phyloP scores from a whole-genome alignment of 495 filamentous ascomycete genomes.

The Penicillium desertorum region DNA sequence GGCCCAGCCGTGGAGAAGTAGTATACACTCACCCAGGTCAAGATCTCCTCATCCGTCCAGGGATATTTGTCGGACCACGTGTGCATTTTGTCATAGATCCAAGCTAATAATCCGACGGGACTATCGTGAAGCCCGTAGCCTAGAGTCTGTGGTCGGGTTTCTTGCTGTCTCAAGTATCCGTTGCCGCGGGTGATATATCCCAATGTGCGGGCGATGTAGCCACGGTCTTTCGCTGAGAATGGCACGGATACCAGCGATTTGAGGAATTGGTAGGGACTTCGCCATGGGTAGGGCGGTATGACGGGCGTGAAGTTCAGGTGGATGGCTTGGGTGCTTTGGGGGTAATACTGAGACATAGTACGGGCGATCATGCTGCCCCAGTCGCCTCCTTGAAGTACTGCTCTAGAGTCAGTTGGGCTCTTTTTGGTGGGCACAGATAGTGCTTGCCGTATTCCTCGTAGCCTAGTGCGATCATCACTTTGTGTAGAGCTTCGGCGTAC shows the following conservation, averaged over 20 bases:
- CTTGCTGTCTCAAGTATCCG: conserved; percentile 47
- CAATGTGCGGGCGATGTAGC: conserved; percentile 30
- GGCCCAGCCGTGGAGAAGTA: conserved; percentile 53
- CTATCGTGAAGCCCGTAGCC: conserved; percentile 52
- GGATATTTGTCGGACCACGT: conserved; percentile 50
- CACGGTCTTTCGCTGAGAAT: conserved; percentile 37
- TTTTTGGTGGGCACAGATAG: neutral
- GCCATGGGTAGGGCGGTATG: conserved; percentile 34
- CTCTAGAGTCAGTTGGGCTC: conserved; percentile 6
- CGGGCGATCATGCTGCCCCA: conserved; percentile 49
- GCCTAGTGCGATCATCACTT: conserved; percentile 43
- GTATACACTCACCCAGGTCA: conserved; percentile 57
- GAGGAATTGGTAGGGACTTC: conserved; percentile 36
- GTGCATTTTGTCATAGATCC: conserved; percentile 57
- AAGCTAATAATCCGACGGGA: conserved; percentile 52
- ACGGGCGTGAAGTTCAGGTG: conserved; percentile 47
- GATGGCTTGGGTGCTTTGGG: conserved; percentile 41
- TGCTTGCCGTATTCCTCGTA: conserved; percentile 45
- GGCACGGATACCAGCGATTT: conserved; percentile 37
- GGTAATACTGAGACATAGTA: conserved; percentile 40
- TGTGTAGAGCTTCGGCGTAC: conserved; percentile 45
- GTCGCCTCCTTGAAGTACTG: conserved; percentile 53
- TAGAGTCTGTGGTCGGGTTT: conserved; percentile 51
- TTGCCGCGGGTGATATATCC: conserved; percentile 40
- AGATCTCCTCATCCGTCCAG: conserved; percentile 56